Percentiles rank a stretch among this genome's conserved stretches.
Conservation (phyloP, 257 asterid species). For the Nicotiana tomentosiformis region DNA sequence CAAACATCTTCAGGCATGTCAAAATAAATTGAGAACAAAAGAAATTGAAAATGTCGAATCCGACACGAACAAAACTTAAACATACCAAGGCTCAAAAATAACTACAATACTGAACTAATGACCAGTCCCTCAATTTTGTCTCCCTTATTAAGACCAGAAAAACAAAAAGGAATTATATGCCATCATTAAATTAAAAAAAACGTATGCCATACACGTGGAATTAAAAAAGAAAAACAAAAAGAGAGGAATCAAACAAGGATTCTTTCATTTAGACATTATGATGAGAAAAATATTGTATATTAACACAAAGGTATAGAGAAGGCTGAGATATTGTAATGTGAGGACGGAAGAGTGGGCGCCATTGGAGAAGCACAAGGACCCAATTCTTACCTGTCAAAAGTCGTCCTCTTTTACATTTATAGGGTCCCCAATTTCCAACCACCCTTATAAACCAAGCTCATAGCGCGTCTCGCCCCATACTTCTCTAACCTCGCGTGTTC, state of each 20-base stretch:
- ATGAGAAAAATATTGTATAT: background rate
- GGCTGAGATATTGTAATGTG: background rate
- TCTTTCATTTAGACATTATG: background rate
- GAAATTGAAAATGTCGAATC: background rate
- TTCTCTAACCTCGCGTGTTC: conserved; percentile 12
- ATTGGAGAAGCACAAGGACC: conserved; percentile 13
- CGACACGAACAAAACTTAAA: background rate
- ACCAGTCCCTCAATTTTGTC: background rate
- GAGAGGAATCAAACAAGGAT: background rate
- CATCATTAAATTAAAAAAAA: background rate
- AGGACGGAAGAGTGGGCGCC: conserved; percentile 8
- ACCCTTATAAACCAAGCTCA: conserved; percentile 12
- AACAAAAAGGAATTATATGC: too few relatives aligned
- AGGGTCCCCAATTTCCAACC: conserved; percentile 41
- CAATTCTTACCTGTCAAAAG: conserved; percentile 45
- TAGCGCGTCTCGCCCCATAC: conserved; percentile 22
- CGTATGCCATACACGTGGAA: background rate
- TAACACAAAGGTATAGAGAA: background rate
- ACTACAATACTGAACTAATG: background rate
- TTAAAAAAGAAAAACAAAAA: background rate
- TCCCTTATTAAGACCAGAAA: background rate
- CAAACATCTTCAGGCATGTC: background rate
- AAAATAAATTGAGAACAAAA: background rate
- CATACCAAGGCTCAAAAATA: background rate
- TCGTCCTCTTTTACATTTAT: conserved; percentile 28